These are phyloP conservation scores for Abelmoschus esculentus DNA, from an alignment of 345 rosid genomes.

Conservation along the genomic window DNA sequence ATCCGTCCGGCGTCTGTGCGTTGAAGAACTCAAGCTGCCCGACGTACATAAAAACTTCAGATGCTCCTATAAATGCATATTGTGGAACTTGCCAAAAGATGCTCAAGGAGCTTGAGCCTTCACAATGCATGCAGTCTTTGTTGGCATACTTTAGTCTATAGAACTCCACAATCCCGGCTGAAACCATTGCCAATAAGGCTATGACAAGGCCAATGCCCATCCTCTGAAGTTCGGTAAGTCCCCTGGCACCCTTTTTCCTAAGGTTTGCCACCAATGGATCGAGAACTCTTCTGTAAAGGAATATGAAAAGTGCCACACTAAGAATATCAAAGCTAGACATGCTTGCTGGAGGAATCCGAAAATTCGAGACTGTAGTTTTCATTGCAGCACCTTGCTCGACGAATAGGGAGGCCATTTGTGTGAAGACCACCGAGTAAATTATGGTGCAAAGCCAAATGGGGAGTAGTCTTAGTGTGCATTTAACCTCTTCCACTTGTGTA, in stretches of 20 bases:
- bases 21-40: slow-evolving; percentile 97
- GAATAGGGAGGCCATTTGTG: slow-evolving; percentile 98
- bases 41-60: slow-evolving; percentile 98
- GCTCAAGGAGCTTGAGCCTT: slow-evolving; percentile 91
- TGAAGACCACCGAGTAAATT: slow-evolving; percentile 87
- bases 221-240: slow-evolving; percentile 85
- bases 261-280: slow-evolving; percentile 59
- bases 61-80: slow-evolving; percentile 84
- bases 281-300: slow-evolving; percentile 68
- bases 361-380: slow-evolving; percentile 69
- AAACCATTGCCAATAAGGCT: slow-evolving; percentile 78
- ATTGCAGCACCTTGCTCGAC: slow-evolving; percentile 99
- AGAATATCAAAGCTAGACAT: slow-evolving; percentile 98
- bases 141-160: slow-evolving; percentile 63
- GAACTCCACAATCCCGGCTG: slow-evolving; percentile 82
- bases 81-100: slow-evolving; percentile 99
- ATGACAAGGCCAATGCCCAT: slow-evolving; percentile 96
- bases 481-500: slow-evolving; percentile 97
- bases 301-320: slow-evolving; percentile 83
- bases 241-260: slow-evolving; percentile 42
- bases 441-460: slow-evolving; percentile 99
- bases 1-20: slow-evolving; percentile 88
- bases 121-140: slow-evolving; percentile 61
- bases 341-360: slow-evolving; percentile 85
- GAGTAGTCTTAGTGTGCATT: slow-evolving; percentile 79